phyloP scores from a whole-genome alignment of 2,329 filamentous ascomycete species.

The Plenodomus tracheiphilus region DNA sequence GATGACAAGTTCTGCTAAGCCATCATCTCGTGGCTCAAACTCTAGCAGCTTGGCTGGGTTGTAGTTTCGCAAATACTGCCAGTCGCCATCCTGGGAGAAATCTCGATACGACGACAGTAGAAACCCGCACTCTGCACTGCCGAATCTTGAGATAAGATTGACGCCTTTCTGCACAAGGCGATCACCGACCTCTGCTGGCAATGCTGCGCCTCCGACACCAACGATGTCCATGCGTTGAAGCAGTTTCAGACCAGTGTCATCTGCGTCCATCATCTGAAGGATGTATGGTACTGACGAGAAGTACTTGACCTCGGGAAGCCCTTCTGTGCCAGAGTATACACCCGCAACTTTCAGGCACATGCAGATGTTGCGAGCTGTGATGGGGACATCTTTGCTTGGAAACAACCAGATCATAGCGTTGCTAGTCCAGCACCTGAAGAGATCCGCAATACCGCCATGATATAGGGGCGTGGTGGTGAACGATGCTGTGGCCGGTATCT shows the following conservation, averaged over 20 bases:
- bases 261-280: slow-evolving; percentile 83
- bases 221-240: slow-evolving; percentile 60
- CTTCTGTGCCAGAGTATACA: slow-evolving; percentile 14
- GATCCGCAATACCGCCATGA: slow-evolving; percentile 66
- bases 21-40: slow-evolving; percentile 42
- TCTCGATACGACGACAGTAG: slow-evolving; percentile 64
- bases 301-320: slow-evolving; percentile 52
- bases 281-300: slow-evolving; percentile 78
- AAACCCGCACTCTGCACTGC: slow-evolving; percentile 69
- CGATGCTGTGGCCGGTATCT: slow-evolving; percentile 48
- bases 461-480: slow-evolving; percentile 70
- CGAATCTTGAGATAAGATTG: slow-evolving; percentile 64
- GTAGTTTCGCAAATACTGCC: slow-evolving; percentile 61
- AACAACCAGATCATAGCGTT: slow-evolving; percentile 65
- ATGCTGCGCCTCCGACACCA: slow-evolving; percentile 65
- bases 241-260: slow-evolving; percentile 80
- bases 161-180: slow-evolving; percentile 55
- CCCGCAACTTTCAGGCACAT: slow-evolving; percentile 50
- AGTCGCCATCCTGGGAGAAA: slow-evolving; percentile 59
- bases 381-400: slow-evolving; percentile 58
- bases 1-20: slow-evolving; percentile 60
- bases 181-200: slow-evolving; percentile 59
- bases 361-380: slow-evolving; percentile 60
- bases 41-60: slow-evolving; percentile 53
- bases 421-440: slow-evolving; percentile 65